phyloP scores from a whole-genome alignment of 2,329 filamentous ascomycete genomes.

The Aureobasidium zeae region DNA sequence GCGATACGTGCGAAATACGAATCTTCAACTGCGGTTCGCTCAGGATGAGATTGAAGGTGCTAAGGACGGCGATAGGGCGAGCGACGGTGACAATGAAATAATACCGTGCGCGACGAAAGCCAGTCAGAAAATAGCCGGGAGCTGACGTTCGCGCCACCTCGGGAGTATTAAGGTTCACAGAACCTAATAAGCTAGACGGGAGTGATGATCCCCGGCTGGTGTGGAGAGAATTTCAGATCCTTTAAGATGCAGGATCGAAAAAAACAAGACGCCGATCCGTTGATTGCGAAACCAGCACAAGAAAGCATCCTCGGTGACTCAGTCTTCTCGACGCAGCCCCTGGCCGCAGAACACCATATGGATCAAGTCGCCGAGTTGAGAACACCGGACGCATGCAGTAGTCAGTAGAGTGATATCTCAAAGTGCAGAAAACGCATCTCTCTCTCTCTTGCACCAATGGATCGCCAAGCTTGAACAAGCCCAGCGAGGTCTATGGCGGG shows the following conservation, averaged over 20 bases:
- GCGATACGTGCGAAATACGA: conserved; percentile 5
- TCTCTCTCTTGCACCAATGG: too few species aligned
- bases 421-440: too few species aligned
- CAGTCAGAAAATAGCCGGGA: conserved; percentile 10
- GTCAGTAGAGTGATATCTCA: too few species aligned
- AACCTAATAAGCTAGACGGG: conserved; percentile 11
- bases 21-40: neutral
- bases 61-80: conserved; percentile 6
- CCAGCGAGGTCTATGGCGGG: too few species aligned
- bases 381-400: too few species aligned
- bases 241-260: conserved; percentile 13
- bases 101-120: conserved; percentile 12
- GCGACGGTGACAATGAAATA: conserved; percentile 14
- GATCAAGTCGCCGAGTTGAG: too few species aligned
- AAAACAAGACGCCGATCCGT: conserved; percentile 2
- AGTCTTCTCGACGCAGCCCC: too few species aligned
- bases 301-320: too few species aligned
- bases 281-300: neutral
- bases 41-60: conserved; percentile 7
- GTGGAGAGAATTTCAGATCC: conserved; percentile 14
- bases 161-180: conserved; percentile 12
- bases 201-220: conserved; percentile 11
- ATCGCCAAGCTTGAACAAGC: too few species aligned
- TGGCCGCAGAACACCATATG: too few species aligned
- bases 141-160: conserved; percentile 14